A percentile compares a stretch with the other conserved stretches of the same genome.
Evolutionary conservation across 176 grass and related monocot genomes (phyloP).

Genomic region (Phragmites australis): DNA sequence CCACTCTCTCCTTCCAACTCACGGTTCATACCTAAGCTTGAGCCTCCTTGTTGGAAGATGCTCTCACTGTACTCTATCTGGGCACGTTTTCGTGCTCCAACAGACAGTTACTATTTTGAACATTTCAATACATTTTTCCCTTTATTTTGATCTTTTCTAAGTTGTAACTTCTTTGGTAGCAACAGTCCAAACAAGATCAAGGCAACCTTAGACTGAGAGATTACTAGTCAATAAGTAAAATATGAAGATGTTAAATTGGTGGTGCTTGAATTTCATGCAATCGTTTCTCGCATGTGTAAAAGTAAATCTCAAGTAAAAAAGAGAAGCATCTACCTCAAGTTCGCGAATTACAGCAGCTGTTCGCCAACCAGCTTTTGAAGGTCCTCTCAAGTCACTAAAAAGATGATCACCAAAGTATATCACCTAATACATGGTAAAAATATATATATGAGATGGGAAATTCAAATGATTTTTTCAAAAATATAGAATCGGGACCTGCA

Average conservation of each 20-base stretch:
- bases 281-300: neutral
- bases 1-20: too few species aligned
- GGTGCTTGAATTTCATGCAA: slow-evolving; percentile 11
- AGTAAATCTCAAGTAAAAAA: slow-evolving; percentile 18
- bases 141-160: slow-evolving; percentile 1
- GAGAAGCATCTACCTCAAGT: slow-evolving; percentile 64
- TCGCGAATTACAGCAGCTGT: slow-evolving; percentile 95
- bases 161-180: neutral
- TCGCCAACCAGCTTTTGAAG: slow-evolving; percentile 97
- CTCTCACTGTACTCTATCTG: too few species aligned
- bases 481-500: neutral
- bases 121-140: neutral
- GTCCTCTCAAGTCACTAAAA: slow-evolving; percentile 93
- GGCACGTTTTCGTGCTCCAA: too few species aligned
- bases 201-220: neutral
- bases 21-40: too few species aligned
- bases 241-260: slow-evolving; percentile 4
- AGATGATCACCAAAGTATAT: slow-evolving; percentile 99
- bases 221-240: slow-evolving; percentile 20
- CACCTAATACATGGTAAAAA: slow-evolving; percentile 55
- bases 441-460: slow-evolving; percentile 30
- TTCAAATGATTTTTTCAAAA: neutral
- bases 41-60: too few species aligned
- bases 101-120: slow-evolving; percentile 13
- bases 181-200: slow-evolving; percentile 24